phyloP scores from a whole-genome alignment of 148 eudicot genomes.

The Rhododendron griersonianum region DNA sequence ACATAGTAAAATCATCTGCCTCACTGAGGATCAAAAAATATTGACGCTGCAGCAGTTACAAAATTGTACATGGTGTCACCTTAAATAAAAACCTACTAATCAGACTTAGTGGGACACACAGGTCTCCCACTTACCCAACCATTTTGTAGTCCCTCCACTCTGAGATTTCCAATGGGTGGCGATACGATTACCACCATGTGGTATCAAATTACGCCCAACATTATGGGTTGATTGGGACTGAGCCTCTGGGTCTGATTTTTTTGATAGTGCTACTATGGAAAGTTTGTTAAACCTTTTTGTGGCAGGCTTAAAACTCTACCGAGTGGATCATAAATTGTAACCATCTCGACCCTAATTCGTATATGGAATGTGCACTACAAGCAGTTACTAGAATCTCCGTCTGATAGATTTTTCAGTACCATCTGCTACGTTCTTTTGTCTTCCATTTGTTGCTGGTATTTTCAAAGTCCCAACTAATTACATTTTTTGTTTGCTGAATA shows the following conservation, averaged over 20 bases:
- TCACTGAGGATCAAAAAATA: neutral
- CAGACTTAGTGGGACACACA: neutral
- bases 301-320: neutral
- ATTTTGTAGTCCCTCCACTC: neutral
- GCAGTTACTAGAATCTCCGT: neutral
- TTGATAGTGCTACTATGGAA: neutral
- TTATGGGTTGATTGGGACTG: conserved; percentile 1
- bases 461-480: neutral
- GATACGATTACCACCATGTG: neutral
- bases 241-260: neutral
- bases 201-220: neutral
- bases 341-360: neutral
- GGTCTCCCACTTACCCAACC: neutral
- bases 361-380: neutral
- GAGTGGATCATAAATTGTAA: neutral
- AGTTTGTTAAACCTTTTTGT: neutral
- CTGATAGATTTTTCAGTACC: neutral
- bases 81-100: neutral
- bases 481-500: conserved; percentile 21
- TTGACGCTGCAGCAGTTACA: neutral
- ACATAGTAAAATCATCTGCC: neutral
- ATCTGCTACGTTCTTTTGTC: neutral
- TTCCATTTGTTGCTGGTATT: neutral
- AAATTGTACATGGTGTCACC: neutral
- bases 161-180: neutral